Evolutionary conservation across 176 grass and related monocot species (phyloP).

Genomic region (Zea mays): DNA sequence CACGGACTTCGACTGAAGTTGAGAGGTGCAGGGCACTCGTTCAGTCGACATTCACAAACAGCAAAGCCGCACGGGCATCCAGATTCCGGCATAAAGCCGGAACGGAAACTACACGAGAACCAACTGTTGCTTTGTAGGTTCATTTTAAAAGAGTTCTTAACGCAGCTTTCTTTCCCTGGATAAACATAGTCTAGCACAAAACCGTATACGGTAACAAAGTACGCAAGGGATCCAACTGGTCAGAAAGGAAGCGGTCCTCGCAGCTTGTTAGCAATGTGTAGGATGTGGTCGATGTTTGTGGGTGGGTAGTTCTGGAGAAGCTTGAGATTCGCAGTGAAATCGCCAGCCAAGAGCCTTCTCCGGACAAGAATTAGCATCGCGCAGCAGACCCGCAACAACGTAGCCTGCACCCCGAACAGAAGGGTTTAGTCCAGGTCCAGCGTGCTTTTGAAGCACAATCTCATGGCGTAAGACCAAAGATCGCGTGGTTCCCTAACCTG

Average conservation of each 20-base stretch:
- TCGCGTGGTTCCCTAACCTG: constrained; percentile 46
- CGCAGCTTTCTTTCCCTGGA: not conserved
- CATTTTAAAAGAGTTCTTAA: not conserved
- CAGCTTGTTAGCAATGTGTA: constrained; percentile 93
- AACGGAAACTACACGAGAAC: not conserved
- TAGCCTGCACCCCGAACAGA: constrained; percentile 51
- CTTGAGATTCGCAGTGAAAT: constrained; percentile 99
- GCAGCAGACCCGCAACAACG: constrained; percentile 79
- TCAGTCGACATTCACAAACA: not conserved
- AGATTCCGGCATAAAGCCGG: not conserved
- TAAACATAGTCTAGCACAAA: constrained; percentile 21
- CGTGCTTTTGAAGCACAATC: not conserved
- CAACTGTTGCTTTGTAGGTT: not conserved
- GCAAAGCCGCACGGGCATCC: not conserved
- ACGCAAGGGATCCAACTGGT: constrained; percentile 1
- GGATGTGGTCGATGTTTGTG: constrained; percentile 75
- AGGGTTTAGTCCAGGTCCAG: constrained; percentile 1
- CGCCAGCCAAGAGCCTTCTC: constrained; percentile 83
- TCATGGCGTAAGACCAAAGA: not conserved
- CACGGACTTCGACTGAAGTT: not conserved
- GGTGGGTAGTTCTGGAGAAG: constrained; percentile 87
- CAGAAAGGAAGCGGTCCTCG: constrained; percentile 56
- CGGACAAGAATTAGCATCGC: constrained; percentile 97
- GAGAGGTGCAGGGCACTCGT: not conserved
- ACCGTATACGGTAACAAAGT: constrained; percentile 19